Evolutionary conservation across 176 grass and related monocot genomes (phyloP), one percentile per base, ranked within the genome.

Genomic region (Rhipidocladum racemiflorum): DNA sequence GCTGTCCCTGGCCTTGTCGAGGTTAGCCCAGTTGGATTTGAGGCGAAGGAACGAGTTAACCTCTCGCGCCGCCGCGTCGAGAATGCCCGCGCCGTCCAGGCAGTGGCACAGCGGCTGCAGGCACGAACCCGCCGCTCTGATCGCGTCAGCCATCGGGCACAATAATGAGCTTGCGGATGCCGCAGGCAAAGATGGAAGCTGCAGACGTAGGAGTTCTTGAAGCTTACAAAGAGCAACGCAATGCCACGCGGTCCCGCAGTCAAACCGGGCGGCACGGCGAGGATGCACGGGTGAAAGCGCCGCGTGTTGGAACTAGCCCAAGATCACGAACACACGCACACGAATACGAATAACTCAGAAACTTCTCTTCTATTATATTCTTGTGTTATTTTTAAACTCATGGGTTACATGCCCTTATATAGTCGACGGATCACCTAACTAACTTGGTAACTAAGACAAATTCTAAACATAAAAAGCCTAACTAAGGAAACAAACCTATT

Each of bases 11-110:
- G 69, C 82, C 59, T 20, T 89, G 5, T 29, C 28, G 45, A 91
- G 90, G 10, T 81, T 73, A 6, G 4, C 15, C 77, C 75, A 86
- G 28, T 89, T 91, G 8, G 82, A 70, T 72, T 84, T 88, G 57
- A 88, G 18, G 55, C 42, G 68, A 61, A 87, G 55, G 79, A 91
- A 91, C 6, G 85, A 68, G 53, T 18, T 11, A 17, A 85, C 75
- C 59, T 91, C 48, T 4, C 40, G 34, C 34, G 57, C n/a, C 2
- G 55, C 44, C 0, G 32, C 56, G 5, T 75, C 72, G 8, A 78
- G 17, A 65, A 91, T n/a, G 40, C 89, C 85, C 3, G 65, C 62
- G 61, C 59, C 54, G 70, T 76, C 34, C 61, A 91, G 44, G 57
- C 82, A 91, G 0, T 49, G 77, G 13, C 39, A 78, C 34, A 82